phyloP scores from a whole-genome alignment of 768 basidiomycete genomes.

The Lactifluus pinguis region DNA sequence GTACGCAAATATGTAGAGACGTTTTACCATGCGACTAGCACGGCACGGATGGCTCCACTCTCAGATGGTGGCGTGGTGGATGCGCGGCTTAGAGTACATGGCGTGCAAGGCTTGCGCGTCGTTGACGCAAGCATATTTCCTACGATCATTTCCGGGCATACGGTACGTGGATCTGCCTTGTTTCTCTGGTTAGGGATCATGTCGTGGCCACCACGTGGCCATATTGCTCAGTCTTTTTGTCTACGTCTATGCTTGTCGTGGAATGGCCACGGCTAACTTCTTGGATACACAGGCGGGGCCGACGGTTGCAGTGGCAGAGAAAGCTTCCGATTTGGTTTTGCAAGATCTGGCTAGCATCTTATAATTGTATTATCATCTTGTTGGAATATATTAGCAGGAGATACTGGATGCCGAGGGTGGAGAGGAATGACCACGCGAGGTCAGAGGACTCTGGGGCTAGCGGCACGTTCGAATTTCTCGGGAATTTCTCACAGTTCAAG shows the following conservation, averaged over 20 bases:
- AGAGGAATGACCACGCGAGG: too few species aligned
- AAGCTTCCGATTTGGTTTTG: conserved; percentile 27
- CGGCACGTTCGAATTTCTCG: too few species aligned
- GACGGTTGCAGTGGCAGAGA: conserved; percentile 25
- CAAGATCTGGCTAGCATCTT: background rate
- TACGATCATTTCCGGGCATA: conserved; percentile 36
- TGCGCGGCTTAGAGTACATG: conserved; percentile 35
- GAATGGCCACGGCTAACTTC: background rate
- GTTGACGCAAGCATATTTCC: conserved; percentile 41
- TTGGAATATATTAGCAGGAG: too few species aligned
- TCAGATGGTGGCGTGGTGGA: conserved; percentile 37
- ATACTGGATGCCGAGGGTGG: too few species aligned
- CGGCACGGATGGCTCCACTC: conserved; percentile 32
- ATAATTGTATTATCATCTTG: background rate
- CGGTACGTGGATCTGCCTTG: conserved; percentile 27
- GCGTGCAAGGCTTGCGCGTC: conserved; percentile 34
- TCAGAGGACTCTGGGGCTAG: too few species aligned
- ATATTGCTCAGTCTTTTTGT: too few species aligned
- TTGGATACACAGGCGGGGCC: conserved; percentile 21
- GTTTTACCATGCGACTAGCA: conserved; percentile 36
- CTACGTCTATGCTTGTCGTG: background rate
- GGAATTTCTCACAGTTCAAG: too few species aligned
- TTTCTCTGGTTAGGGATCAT: background rate
- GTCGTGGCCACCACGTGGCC: background rate
- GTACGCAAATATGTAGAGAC: conserved; percentile 32